Evolutionary conservation across 2,329 filamentous ascomycete genomes (phyloP).

Genomic region (Colletotrichum cuscutae): DNA sequence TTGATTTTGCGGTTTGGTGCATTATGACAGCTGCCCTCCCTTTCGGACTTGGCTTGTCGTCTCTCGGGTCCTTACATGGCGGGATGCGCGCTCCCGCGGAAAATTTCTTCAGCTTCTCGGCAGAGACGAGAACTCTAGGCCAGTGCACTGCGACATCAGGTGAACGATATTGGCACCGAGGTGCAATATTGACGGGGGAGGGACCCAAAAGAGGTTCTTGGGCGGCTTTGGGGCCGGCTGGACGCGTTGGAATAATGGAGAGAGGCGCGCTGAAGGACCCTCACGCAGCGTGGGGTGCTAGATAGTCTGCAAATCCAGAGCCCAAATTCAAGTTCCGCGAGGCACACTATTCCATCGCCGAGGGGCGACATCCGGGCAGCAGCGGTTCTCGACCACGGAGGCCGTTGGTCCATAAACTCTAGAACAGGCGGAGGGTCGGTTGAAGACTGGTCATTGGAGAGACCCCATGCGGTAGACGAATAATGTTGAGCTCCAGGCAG

Average conservation of each 20-base stretch:
- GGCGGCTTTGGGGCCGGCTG: not conserved
- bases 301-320: not conserved
- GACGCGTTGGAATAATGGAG: not conserved
- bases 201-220: not conserved
- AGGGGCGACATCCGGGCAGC: not conserved
- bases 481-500: not conserved
- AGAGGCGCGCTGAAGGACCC: not conserved
- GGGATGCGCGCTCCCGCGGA: not conserved
- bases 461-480: not conserved
- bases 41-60: slow-evolving; percentile 13
- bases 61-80: not conserved
- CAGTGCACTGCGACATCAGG: slow-evolving; percentile 8
- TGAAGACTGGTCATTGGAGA: not conserved
- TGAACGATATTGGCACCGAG: slow-evolving; percentile 7
- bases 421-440: slow-evolving; percentile 9
- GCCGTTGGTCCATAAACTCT: not conserved
- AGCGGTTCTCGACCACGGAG: not conserved
- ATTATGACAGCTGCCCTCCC: slow-evolving; percentile 25
- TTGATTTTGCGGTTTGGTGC: not conserved
- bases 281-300: not conserved
- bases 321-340: not conserved
- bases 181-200: slow-evolving; percentile 16
- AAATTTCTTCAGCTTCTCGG: slow-evolving; percentile 9
- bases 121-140: not conserved
- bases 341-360: not conserved